These are phyloP conservation scores for Umbelopsis isabellina DNA, from an alignment of 192 early-diverging fungal genomes.

Conservation along the genomic window DNA sequence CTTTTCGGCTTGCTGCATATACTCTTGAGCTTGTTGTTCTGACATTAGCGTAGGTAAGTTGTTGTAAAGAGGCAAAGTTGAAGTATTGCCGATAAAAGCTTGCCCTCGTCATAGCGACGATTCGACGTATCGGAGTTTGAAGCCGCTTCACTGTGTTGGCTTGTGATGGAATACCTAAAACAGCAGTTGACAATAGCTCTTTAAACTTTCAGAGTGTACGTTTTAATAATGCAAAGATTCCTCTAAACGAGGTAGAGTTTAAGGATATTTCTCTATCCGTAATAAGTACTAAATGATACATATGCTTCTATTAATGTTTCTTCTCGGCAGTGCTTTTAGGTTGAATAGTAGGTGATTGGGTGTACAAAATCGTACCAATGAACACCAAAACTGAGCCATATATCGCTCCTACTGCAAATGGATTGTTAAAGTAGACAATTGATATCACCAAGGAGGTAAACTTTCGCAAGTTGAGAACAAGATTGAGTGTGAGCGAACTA, in stretches of 20 bases:
- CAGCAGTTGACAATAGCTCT: too few species aligned
- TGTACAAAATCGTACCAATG: conserved; percentile 78
- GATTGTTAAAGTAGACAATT: conserved; percentile 78
- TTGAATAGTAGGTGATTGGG: conserved; percentile 8
- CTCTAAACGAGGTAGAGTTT: too few species aligned
- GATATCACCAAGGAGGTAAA: conserved; percentile 81
- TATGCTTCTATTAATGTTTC: neutral
- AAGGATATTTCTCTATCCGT: too few species aligned
- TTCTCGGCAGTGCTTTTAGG: neutral
- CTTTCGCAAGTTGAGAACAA: conserved; percentile 87
- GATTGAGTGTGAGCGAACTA: conserved; percentile 80
- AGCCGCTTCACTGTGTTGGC: too few species aligned
- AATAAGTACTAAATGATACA: too few species aligned
- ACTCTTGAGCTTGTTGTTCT: conserved; percentile 59
- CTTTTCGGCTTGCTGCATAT: conserved; percentile 74
- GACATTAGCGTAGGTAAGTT: conserved; percentile 38
- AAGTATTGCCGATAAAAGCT: too few species aligned
- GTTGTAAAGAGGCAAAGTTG: neutral
- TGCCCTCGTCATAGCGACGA: too few species aligned
- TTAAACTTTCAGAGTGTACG: too few species aligned
- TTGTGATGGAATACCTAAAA: too few species aligned
- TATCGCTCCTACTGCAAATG: conserved; percentile 64
- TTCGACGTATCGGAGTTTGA: too few species aligned
- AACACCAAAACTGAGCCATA: conserved; percentile 79
- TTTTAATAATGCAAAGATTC: too few species aligned